Evolutionary conservation across 1,284 basidiomycete species (phyloP), one percentile per base, ranked within the genome.

Genomic region (Puccinia horiana): DNA sequence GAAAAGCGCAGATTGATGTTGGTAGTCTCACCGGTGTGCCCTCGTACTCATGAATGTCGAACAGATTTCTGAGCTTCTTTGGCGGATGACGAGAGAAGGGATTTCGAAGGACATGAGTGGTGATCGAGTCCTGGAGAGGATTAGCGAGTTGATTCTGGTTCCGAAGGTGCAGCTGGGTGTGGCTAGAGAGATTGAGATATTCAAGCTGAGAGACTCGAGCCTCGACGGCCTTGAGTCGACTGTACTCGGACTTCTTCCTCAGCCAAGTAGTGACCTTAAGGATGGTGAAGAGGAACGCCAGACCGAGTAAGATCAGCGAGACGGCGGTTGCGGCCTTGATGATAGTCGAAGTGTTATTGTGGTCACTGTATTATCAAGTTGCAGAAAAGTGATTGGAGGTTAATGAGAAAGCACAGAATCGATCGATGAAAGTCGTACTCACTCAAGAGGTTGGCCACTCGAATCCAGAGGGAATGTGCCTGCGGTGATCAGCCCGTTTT

Each of bases 31-130:
- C 70, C 2, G 70, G 70, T n/a, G 70, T 73, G 23, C 70, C 70
- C 32, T 73, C 70, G 32, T 73, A 73, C 70, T 73, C 70, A 12
- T 73, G 47, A 16, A 73, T 73, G 32, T 73, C 70, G 70, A 73
- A 73, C 35, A 73, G 32, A 73, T 73, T 73, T 23, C 70, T 52
- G 26, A 73, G 49, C 29, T 73, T 73, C 47, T 54, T 73, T 6
- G 40, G 20, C 26, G 14, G 40, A 23, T 32, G 44, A 35, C 29
- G 5, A 35, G 5, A 18, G 14, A 42, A 3, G 4, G 18, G 65
- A 26, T 69, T 47, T 37, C 65, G 65, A 69, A 23, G 65, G 18
- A 20, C 37, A 42, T 29, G 37, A 29, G 14, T 23, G 26, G 37
- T 9, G 18, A 69, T 42, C 6, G 40, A 42, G 26, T 69, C 65